A percentile compares a stretch with the other conserved stretches of the same genome.
Evolutionary conservation across 768 basidiomycete genomes (phyloP).

Genomic region (Tulasnella sp.): DNA sequence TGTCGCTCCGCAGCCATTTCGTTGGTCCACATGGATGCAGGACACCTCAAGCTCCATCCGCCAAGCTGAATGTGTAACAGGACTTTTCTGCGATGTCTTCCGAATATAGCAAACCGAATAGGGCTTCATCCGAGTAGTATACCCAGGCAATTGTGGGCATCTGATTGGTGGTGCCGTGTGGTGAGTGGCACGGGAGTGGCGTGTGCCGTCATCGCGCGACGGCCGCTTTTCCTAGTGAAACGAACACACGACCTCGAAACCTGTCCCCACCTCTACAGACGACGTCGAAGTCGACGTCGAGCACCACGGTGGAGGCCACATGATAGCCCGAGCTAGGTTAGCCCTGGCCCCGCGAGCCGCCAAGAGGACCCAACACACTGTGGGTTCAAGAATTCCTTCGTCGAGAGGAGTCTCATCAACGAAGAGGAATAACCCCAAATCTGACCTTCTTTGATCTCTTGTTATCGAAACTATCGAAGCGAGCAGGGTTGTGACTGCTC

Average conservation of each 20-base stretch:
- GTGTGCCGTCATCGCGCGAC: not conserved
- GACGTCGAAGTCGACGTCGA: not conserved
- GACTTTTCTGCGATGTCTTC: not conserved
- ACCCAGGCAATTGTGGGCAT: not conserved
- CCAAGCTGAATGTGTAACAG: constrained; percentile 1
- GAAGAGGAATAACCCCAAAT: not conserved
- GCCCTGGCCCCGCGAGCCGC: not conserved
- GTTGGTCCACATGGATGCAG: not conserved
- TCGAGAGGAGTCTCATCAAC: not conserved
- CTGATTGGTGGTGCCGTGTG: not conserved
- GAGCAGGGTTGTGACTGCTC: not conserved
- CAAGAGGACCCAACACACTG: not conserved
- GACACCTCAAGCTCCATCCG: not conserved
- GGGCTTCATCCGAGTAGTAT: not conserved
- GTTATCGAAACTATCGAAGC: not conserved
- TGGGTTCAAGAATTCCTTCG: not conserved
- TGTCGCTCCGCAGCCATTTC: not conserved
- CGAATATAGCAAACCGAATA: not conserved
- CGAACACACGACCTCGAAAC: not conserved
- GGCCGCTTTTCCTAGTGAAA: not conserved
- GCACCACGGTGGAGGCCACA: not conserved
- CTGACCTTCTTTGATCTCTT: not conserved
- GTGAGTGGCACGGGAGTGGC: not conserved
- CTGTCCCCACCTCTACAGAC: not conserved
- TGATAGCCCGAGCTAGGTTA: not conserved